Conservation (phyloP, 345 rosid genomes). For the Lepidium sativum region DNA sequence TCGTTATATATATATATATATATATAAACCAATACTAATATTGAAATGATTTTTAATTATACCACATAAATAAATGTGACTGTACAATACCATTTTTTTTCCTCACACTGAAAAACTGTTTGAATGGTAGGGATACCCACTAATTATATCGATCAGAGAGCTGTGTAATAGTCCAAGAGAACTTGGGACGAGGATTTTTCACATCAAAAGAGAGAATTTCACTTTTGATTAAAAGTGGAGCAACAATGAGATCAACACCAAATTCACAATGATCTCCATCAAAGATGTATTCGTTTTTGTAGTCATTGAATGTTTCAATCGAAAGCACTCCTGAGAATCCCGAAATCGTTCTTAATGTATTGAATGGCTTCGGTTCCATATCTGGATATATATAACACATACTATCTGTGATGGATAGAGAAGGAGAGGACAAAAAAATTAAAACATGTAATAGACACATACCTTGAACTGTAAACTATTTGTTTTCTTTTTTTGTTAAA, state of each 20-base stretch:
- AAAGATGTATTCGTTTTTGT: background rate
- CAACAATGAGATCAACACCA: conserved; percentile 4
- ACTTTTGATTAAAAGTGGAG: background rate
- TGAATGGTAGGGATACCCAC: background rate
- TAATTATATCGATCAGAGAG: background rate
- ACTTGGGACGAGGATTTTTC: background rate
- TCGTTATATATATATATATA: no score
- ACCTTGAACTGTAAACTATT: conserved; percentile 9
- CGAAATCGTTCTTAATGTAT: background rate
- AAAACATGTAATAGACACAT: background rate
- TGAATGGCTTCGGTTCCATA: background rate
- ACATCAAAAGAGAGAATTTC: background rate
- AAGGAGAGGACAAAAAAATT: background rate
- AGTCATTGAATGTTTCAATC: background rate
- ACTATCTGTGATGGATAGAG: background rate
- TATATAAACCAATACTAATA: no score
- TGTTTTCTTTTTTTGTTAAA: conserved; percentile 2
- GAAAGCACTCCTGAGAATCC: background rate
- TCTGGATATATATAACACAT: background rate
- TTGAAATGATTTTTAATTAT: no score
- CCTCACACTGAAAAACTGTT: background rate
- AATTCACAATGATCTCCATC: conserved; percentile 9
- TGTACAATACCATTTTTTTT: background rate
- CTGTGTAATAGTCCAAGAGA: background rate
- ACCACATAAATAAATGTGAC: no score